Evolutionary conservation across 2,329 filamentous ascomycete genomes (phyloP).

Genomic region (Colletotrichum sansevieriae): DNA sequence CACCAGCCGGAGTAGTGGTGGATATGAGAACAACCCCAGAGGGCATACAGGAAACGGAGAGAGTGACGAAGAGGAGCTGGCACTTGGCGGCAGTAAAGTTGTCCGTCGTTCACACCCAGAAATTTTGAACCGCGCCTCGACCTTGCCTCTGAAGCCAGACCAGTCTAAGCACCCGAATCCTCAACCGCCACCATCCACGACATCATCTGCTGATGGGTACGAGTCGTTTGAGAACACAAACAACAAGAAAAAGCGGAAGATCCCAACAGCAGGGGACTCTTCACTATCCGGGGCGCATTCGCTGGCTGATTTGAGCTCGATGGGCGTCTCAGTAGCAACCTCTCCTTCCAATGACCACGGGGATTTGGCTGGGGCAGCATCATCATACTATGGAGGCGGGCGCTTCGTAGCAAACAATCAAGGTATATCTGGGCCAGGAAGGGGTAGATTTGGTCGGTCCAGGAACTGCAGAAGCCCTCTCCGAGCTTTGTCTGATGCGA

Average conservation of each 20-base stretch:
- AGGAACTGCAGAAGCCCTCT: slow-evolving; percentile 73
- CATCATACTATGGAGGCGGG: slow-evolving; percentile 58
- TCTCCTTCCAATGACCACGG: slow-evolving; percentile 51
- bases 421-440: slow-evolving; percentile 83
- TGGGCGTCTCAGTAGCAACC: slow-evolving; percentile 49
- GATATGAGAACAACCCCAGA: slow-evolving; percentile 34
- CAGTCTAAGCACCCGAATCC: slow-evolving; percentile 59
- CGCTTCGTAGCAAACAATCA: slow-evolving; percentile 63
- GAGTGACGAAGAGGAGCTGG: slow-evolving; percentile 71
- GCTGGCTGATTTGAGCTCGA: slow-evolving; percentile 49
- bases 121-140: slow-evolving; percentile 57
- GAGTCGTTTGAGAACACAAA: slow-evolving; percentile 99
- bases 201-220: slow-evolving; percentile 85
- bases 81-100: slow-evolving; percentile 53
- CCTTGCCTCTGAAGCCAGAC: slow-evolving; percentile 59
- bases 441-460: slow-evolving; percentile 83
- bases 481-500: slow-evolving; percentile 70
- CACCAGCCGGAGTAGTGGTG: slow-evolving; percentile 39
- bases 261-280: slow-evolving; percentile 86
- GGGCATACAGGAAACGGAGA: slow-evolving; percentile 65
- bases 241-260: slow-evolving; percentile 99
- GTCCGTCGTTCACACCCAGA: slow-evolving; percentile 63
- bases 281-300: slow-evolving; percentile 53
- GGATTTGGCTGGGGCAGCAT: slow-evolving; percentile 48
- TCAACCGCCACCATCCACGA: slow-evolving; percentile 75